Conservation (phyloP, 768 basidiomycete species). For the Calocera viscosa region DNA sequence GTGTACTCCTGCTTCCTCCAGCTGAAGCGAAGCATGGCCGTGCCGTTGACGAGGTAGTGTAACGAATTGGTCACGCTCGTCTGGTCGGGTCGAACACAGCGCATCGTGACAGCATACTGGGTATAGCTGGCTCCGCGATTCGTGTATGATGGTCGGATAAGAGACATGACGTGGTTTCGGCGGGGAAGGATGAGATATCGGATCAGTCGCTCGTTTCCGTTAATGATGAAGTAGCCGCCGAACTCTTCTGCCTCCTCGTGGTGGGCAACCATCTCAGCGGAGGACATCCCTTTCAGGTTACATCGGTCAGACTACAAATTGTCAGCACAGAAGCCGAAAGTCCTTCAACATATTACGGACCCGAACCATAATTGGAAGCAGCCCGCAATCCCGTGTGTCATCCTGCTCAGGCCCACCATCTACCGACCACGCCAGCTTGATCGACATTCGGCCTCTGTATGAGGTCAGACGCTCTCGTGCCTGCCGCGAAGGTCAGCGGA, state of each 20-base stretch:
- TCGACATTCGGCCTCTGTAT: slow-evolving; percentile 81
- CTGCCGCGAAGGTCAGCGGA: slow-evolving; percentile 31
- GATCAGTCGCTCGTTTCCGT: slow-evolving; percentile 97
- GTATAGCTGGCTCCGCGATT: slow-evolving; percentile 94
- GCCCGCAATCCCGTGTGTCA: slow-evolving; percentile 72
- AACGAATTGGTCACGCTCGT: slow-evolving; percentile 87
- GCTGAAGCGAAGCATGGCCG: slow-evolving; percentile 89
- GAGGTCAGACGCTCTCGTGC: slow-evolving; percentile 87
- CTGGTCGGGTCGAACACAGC: slow-evolving; percentile 87
- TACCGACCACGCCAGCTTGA: slow-evolving; percentile 75
- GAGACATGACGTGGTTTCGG: slow-evolving; percentile 86
- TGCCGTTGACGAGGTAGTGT: slow-evolving; percentile 95
- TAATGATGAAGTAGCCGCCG: slow-evolving; percentile 96
- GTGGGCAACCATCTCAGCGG: slow-evolving; percentile 71
- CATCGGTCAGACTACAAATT: slow-evolving; percentile 67
- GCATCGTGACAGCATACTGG: slow-evolving; percentile 85
- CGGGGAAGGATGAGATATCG: slow-evolving; percentile 94
- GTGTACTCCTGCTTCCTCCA: slow-evolving; percentile 98
- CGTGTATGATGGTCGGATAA: slow-evolving; percentile 78
- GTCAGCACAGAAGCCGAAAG: neutral
- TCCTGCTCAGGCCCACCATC: slow-evolving; percentile 55
- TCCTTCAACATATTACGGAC: slow-evolving; percentile 37
- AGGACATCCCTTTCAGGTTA: slow-evolving; percentile 74
- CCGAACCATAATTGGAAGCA: slow-evolving; percentile 93
- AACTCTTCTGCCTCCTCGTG: slow-evolving; percentile 98